Percentiles rank a stretch among this genome's conserved stretches.
These are phyloP conservation scores for Podospora pseudocomata DNA, from an alignment of 495 filamentous ascomycete species.

Conservation along the genomic window DNA sequence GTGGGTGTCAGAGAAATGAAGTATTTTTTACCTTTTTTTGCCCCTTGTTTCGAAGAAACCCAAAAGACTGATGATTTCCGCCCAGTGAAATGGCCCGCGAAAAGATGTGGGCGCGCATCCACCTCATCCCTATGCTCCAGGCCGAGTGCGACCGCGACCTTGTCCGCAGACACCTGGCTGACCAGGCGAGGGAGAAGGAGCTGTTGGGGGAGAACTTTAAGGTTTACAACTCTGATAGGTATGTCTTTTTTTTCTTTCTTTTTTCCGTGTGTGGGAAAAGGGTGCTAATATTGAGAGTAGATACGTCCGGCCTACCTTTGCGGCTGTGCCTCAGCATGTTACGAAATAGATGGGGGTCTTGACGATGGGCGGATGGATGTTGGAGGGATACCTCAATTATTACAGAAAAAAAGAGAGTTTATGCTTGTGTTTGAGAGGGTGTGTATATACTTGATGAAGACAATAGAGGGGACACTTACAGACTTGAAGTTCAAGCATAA, in stretches of 20 bases:
- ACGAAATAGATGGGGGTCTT: constrained; percentile 21
- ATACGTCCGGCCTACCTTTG: constrained; percentile 70
- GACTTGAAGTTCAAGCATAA: background rate
- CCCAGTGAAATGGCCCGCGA: constrained; percentile 85
- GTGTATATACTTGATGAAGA: constrained; percentile 1
- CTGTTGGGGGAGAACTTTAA: constrained; percentile 72
- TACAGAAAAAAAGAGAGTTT: background rate
- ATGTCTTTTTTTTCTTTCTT: constrained; percentile 34
- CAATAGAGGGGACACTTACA: background rate
- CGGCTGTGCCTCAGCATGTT: constrained; percentile 51
- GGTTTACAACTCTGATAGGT: constrained; percentile 88
- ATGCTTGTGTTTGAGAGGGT: background rate
- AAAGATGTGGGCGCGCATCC: constrained; percentile 94
- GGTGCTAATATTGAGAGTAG: constrained; percentile 33
- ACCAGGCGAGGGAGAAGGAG: constrained; percentile 84
- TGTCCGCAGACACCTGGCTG: constrained; percentile 77
- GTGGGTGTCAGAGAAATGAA: constrained; percentile 79
- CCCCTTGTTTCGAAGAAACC: background rate
- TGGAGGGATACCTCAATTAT: too few relatives aligned
- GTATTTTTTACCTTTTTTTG: constrained; percentile 50
- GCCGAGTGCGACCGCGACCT: constrained; percentile 95
- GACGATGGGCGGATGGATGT: background rate
- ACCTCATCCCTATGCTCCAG: constrained; percentile 87
- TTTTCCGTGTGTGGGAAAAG: background rate
- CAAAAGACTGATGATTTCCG: background rate